Base-by-base conservation (phyloP, 1,284 basidiomycete species). In the Microbotryum lychnidis-dioicae region DNA sequence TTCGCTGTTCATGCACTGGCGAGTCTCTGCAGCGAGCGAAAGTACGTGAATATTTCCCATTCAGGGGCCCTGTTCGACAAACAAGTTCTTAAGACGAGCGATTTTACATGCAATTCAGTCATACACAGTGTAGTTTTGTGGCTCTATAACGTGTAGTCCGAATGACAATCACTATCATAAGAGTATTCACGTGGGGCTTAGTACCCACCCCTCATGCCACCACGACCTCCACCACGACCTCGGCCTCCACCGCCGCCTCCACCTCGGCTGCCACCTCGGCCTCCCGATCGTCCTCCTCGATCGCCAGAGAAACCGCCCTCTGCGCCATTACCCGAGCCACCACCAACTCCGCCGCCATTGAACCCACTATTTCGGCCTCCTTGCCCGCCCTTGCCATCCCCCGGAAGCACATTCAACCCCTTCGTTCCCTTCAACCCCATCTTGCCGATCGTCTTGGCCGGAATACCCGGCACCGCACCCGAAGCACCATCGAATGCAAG, bases 241-340 rank as follows among this genome's bases (percentile, higher is more conserved):
- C 55, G 21, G 2, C 48, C 56, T 1, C 62, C 33, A 18, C 33
- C 61, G 18, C 55, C 48, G 3, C 62, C 47, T 2, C 62, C 49
- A 20, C 50, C 55, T 8, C 52, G 25, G 5, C 56, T 52, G 1
- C 56, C 33, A 10, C 60, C 56, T 14, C 57, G 29, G 20, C 60
- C 50, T 14, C 60, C 48, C 20, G 6, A 50, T 12, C 91, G 44
- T 89, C 91, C 62, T 93, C 91, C 63, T 85, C 85, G 64, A 79
- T 80, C 9, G 78, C 37, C 6, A 4, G 37, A 42, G 37, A 42
- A 42, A 12, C 78, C 71, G 82, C 85, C 75, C 79, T 85, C 44
- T 73, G 72, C 12, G 80, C 78, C 69, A 18, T 25, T 18, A 49
- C 49, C 50, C n/a, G 9, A 45, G 18, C 52, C 61, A 16, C 60